Conservation (phyloP, 2,329 filamentous ascomycete genomes). For the Cladosporium cucumerinum region DNA sequence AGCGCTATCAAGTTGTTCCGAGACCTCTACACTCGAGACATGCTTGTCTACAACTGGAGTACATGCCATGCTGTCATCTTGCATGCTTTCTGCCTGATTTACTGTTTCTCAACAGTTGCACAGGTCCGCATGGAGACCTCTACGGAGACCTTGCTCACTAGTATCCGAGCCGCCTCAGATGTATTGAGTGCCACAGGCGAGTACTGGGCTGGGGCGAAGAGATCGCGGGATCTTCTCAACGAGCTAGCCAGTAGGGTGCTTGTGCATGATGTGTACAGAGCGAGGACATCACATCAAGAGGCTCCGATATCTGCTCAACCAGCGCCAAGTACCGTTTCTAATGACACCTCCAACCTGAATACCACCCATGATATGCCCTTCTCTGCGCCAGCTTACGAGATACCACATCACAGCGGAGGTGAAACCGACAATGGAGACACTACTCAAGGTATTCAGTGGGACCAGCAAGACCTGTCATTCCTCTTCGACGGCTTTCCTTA, state of each 20-base stretch:
- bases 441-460: background rate
- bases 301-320: background rate
- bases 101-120: background rate
- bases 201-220: constrained; percentile 2
- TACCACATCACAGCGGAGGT: background rate
- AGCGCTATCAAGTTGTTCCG: background rate
- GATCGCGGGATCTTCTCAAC: background rate
- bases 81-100: constrained; percentile 1
- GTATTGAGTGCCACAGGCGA: background rate
- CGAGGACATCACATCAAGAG: background rate
- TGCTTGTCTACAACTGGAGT: background rate
- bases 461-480: background rate
- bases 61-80: background rate
- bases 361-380: background rate
- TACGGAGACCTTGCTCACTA: background rate
- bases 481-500: background rate
- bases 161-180: background rate
- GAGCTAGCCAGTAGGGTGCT: background rate
- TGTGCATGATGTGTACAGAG: background rate
- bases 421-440: background rate
- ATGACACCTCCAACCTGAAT: background rate
- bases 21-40: background rate
- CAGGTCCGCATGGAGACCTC: background rate
- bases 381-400: background rate
- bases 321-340: no score